Evolutionary conservation across 2,329 filamentous ascomycete genomes (phyloP), one percentile per base, ranked within the genome.

Genomic region (Trichoderma simmonsii): DNA sequence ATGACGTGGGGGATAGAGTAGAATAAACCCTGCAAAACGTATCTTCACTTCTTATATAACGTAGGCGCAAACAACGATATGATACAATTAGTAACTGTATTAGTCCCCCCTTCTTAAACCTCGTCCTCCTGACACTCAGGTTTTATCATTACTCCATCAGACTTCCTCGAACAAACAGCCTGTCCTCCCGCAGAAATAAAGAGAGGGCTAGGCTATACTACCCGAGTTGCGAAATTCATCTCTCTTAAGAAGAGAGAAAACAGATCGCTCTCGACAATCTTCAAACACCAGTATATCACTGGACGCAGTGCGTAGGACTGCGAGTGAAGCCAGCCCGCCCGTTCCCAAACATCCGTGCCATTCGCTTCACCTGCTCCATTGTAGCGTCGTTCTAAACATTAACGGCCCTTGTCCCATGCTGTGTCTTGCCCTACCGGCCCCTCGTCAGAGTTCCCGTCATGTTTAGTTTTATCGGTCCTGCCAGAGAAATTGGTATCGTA

Each of bases 111-210:
- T 21, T 4, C 28, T 15, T 28, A 36, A 11, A 36, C 30, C 28
- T 60, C 28, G 24, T 43, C 32, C 26, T 48, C 28, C 62, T 56
- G 15, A 62, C 62, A 65, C 72, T 73, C 73, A 73, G 63, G 62
- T 75, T 77, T 74, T 73, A 74, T 78, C 76, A 79, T 79, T 79
- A 78, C 75, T 79, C 77, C 77, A 75, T 78, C 77, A 78, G 76
- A 74, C 75, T 76, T 76, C 71, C 32, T 51, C 43, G n/a, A 24
- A 67, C 54, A 56, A 36, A 30, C 24, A 34, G 34, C 39, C 21
- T 36, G 54, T 30, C 60, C 30, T 59, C 67, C 51, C 56, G 26
- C 21, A 62, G 57, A 65, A 72, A 24, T 51, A 59, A 34, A 24
- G 34, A 39, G 51, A 72, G 30, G 43, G 32, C 9, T 30, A 66